A percentile compares a stretch with the other conserved stretches of the same genome.
phyloP scores from a whole-genome alignment of 2,329 filamentous ascomycete genomes.

The Pseudocercospora fuligena region DNA sequence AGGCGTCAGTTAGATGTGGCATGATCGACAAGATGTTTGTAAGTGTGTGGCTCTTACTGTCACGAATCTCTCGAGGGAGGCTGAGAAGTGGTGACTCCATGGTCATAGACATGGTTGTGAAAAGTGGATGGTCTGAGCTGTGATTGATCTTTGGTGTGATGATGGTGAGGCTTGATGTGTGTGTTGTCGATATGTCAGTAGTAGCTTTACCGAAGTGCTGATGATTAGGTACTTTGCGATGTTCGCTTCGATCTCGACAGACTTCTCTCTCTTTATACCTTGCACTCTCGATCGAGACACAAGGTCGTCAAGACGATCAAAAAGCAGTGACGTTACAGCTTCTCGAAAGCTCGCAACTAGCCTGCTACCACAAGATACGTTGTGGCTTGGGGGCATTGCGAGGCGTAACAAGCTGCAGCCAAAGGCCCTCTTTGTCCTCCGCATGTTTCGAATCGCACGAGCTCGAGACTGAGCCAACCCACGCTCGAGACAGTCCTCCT shows the following conservation, averaged over 20 bases:
- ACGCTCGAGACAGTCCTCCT: constrained; percentile 2
- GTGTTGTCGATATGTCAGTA: background rate
- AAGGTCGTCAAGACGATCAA: constrained; percentile 12
- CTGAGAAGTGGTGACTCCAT: constrained; percentile 28
- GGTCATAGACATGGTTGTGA: background rate
- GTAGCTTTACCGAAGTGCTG: constrained; percentile 6
- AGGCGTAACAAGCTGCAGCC: constrained; percentile 9
- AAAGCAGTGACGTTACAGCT: constrained; percentile 14
- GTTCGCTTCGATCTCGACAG: background rate
- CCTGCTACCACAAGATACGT: constrained; percentile 1
- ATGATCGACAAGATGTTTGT: background rate
- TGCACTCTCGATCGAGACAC: constrained; percentile 11
- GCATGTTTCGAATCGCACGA: background rate
- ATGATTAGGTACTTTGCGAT: background rate
- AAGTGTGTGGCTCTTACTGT: constrained; percentile 21
- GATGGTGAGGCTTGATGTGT: background rate
- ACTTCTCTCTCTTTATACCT: constrained; percentile 16
- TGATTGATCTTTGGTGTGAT: background rate
- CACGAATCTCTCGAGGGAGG: constrained; percentile 28
- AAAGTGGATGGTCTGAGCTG: background rate
- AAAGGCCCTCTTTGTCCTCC: constrained; percentile 18
- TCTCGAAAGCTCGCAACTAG: background rate
- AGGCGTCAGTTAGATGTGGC: constrained; percentile 6
- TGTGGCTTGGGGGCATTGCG: constrained; percentile 15
- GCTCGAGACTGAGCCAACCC: background rate